Percentiles rank a stretch among this genome's conserved stretches.
phyloP scores from a whole-genome alignment of 768 basidiomycete species.

The Suillus luteus region DNA sequence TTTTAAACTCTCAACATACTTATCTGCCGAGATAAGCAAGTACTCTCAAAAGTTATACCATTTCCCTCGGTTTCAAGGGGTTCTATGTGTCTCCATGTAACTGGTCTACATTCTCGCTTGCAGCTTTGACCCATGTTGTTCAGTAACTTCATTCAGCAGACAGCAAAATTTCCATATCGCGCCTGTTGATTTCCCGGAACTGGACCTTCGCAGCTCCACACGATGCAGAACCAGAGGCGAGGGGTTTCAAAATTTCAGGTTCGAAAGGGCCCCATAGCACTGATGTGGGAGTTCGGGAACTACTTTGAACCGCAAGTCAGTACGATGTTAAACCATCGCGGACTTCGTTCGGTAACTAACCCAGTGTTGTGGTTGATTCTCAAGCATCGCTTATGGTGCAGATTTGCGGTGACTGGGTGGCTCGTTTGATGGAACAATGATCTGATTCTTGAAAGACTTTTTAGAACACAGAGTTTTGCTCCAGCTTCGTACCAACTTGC shows the following conservation, averaged over 20 bases:
- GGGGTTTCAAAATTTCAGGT: background rate
- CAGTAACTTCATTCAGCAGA: background rate
- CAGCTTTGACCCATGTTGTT: background rate
- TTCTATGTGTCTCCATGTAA: background rate
- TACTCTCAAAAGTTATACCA: background rate
- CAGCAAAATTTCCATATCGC: background rate
- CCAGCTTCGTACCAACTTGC: background rate
- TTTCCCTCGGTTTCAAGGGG: background rate
- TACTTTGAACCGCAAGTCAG: background rate
- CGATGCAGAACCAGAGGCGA: background rate
- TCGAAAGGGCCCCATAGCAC: background rate
- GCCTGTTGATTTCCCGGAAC: background rate
- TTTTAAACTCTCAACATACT: background rate
- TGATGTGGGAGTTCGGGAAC: background rate
- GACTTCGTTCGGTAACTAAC: background rate
- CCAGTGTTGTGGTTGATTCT: background rate
- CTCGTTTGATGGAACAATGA: background rate
- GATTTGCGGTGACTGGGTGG: background rate
- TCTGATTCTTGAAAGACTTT: background rate
- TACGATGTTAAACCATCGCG: background rate
- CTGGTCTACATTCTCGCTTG: background rate
- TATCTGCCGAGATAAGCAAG: conserved; percentile 5
- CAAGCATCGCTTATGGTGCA: background rate
- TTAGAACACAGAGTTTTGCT: background rate
- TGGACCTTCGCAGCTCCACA: background rate